phyloP scores from a whole-genome alignment of 1,139 yeast species.

The Yamadazyma taylorii region DNA sequence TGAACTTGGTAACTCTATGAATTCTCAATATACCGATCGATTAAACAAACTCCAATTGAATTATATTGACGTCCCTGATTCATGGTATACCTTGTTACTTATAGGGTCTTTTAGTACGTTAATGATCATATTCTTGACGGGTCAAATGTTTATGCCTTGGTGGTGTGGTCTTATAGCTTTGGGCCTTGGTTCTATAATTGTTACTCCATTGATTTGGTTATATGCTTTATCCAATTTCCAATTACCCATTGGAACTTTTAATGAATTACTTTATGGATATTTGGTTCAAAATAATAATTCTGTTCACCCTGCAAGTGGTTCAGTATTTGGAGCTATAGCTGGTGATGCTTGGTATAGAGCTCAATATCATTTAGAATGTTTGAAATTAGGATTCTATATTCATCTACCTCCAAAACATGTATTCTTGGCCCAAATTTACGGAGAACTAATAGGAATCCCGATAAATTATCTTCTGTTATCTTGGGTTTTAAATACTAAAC shows the following conservation, averaged over 20 bases:
- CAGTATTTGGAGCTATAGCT: conserved; percentile 50
- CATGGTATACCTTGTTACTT: conserved; percentile 42
- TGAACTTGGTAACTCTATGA: conserved; percentile 4
- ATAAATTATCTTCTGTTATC: conserved; percentile 46
- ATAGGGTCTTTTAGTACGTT: conserved; percentile 32
- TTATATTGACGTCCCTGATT: conserved; percentile 40
- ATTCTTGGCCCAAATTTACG: conserved; percentile 49
- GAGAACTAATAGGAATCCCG: conserved; percentile 52
- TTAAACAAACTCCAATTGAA: conserved; percentile 38
- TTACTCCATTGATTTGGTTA: conserved; percentile 50
- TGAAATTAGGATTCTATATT: conserved; percentile 50
- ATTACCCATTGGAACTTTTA: conserved; percentile 51
- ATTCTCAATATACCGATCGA: conserved; percentile 31
- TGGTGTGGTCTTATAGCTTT: conserved; percentile 48
- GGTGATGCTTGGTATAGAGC: conserved; percentile 58
- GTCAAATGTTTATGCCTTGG: conserved; percentile 50
- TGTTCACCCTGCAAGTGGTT: conserved; percentile 50
- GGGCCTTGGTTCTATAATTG: conserved; percentile 42
- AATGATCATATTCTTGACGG: conserved; percentile 32
- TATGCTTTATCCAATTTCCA: conserved; percentile 54
- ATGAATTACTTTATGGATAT: conserved; percentile 48
- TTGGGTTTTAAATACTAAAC: conserved; percentile 45
- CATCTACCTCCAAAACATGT: conserved; percentile 48
- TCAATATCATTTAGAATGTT: conserved; percentile 48
- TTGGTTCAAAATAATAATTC: conserved; percentile 34